phyloP scores from a whole-genome alignment of 2,329 filamentous ascomycete species.

The Diaporthe capsici region DNA sequence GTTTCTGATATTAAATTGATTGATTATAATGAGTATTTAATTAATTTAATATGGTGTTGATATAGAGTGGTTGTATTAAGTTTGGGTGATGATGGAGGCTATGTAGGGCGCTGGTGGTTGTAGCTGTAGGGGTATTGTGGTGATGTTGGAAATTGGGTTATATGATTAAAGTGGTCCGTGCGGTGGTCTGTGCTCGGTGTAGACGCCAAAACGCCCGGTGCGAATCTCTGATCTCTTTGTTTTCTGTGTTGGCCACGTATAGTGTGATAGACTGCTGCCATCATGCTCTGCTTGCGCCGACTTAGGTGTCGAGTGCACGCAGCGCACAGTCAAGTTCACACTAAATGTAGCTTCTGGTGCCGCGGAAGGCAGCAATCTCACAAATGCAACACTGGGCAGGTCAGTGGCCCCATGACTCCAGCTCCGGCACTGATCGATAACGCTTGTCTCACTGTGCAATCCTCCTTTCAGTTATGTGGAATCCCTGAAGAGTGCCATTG shows the following conservation, averaged over 20 bases:
- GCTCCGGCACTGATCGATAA: neutral
- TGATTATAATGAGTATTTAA: no score
- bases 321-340: neutral
- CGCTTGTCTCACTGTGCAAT: neutral
- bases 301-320: neutral
- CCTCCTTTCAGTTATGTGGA: neutral
- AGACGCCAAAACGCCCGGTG: no score
- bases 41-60: no score
- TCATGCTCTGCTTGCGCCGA: slow-evolving; percentile 2
- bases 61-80: no score
- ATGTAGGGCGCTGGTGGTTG: accelerated
- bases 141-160: no score
- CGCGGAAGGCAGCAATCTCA: slow-evolving; percentile 3
- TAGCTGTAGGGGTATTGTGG: no score
- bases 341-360: neutral
- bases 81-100: no score
- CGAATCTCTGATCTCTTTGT: no score
- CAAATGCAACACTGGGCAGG: neutral
- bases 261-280: slow-evolving; percentile 8
- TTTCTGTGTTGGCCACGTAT: neutral
- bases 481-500: neutral
- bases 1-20: no score
- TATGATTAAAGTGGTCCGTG: no score
- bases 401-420: neutral
- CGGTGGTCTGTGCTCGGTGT: no score